Percentiles rank a stretch among this genome's conserved stretches.
These are phyloP conservation scores for Claviceps sp. DNA, from an alignment of 2,329 filamentous ascomycete species.

Conservation along the genomic window DNA sequence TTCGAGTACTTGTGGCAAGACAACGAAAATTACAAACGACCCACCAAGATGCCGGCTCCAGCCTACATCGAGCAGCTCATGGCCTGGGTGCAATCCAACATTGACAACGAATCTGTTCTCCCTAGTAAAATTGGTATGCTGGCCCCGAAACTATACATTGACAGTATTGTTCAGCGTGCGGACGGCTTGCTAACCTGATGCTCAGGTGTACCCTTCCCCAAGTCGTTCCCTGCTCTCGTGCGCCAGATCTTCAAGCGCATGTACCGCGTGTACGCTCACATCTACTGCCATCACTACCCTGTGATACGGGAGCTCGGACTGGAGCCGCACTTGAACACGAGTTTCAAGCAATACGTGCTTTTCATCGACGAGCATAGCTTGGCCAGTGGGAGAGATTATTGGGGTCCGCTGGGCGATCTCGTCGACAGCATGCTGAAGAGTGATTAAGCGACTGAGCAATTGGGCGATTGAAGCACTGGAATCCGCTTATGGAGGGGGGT, in stretches of 20 bases:
- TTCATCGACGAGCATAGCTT: slow-evolving; percentile 95
- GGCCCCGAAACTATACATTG: no score
- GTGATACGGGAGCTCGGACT: slow-evolving; percentile 90
- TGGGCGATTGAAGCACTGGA: neutral
- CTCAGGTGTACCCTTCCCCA: slow-evolving; percentile 80
- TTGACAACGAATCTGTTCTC: slow-evolving; percentile 90
- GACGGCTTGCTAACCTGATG: neutral
- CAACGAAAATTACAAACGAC: slow-evolving; percentile 81
- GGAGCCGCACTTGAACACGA: slow-evolving; percentile 95
- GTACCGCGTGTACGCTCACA: slow-evolving; percentile 96
- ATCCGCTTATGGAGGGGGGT: neutral
- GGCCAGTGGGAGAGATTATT: slow-evolving; percentile 91
- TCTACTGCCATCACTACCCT: slow-evolving; percentile 99
- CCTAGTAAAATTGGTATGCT: slow-evolving; percentile 73
- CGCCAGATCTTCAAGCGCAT: slow-evolving; percentile 98
- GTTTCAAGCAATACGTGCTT: slow-evolving; percentile 98
- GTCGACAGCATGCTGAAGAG: slow-evolving; percentile 97
- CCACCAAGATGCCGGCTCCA: slow-evolving; percentile 94
- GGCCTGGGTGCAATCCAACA: slow-evolving; percentile 88
- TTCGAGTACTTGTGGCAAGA: slow-evolving; percentile 99
- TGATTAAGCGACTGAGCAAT: slow-evolving; percentile 40
- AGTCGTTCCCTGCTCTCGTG: slow-evolving; percentile 76
- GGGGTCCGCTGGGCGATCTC: slow-evolving; percentile 86
- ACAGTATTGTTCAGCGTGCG: neutral
- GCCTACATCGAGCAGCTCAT: slow-evolving; percentile 97